Percentiles rank a stretch among this genome's conserved stretches.
Conservation (phyloP, 768 basidiomycete species). For the Lyophyllum shimeji region DNA sequence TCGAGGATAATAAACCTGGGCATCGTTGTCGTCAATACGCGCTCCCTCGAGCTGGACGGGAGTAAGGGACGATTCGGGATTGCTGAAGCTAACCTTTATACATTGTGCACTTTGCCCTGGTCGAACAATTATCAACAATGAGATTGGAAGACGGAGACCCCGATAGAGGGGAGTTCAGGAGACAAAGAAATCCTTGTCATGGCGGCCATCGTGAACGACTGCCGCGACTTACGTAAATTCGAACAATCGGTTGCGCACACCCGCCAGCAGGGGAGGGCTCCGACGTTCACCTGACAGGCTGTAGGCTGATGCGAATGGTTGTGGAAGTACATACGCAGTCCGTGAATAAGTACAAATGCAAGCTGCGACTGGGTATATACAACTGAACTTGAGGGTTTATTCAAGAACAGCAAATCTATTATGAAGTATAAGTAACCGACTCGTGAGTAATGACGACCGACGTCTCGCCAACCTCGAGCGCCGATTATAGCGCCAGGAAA, state of each 20-base stretch:
- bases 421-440: background rate
- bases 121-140: background rate
- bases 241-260: too few relatives aligned
- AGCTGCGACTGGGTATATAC: background rate
- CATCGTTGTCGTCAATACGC: conserved; percentile 6
- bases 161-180: background rate
- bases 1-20: conserved; percentile 32
- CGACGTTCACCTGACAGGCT: background rate
- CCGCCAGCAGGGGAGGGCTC: too few relatives aligned
- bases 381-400: background rate
- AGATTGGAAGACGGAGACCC: background rate
- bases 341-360: background rate
- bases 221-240: background rate
- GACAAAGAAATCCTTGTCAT: background rate
- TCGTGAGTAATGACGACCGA: background rate
- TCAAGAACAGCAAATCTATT: background rate
- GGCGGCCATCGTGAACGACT: background rate
- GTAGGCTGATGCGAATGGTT: background rate
- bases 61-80: background rate
- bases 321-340: background rate
- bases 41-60: background rate
- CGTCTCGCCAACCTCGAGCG: background rate
- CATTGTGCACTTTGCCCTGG: background rate
- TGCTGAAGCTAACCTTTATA: background rate
- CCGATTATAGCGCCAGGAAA: conserved; percentile 10